Percentiles rank a stretch among this genome's conserved stretches.
Evolutionary conservation across 768 basidiomycete species (phyloP).

Genomic region (Heimioporus sp.): DNA sequence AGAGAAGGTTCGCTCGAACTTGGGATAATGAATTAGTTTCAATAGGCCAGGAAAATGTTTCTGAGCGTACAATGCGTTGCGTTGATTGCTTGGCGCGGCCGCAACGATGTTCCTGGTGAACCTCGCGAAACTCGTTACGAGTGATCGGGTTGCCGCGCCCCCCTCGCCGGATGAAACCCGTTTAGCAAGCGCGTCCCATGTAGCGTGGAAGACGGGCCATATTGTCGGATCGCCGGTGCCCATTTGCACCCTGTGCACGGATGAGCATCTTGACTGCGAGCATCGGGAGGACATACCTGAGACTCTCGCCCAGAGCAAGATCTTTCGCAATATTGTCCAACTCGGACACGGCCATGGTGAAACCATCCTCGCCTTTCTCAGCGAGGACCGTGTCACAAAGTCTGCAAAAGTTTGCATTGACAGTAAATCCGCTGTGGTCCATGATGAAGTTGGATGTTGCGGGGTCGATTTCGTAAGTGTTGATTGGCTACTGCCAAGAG

Average conservation of each 20-base stretch:
- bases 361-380: slow-evolving; percentile 19
- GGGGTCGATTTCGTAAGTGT: neutral
- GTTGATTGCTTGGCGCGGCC: slow-evolving; percentile 70
- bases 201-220: slow-evolving; percentile 52
- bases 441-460: neutral
- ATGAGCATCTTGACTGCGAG: neutral
- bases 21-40: slow-evolving; percentile 8
- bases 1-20: slow-evolving; percentile 75
- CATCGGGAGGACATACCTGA: slow-evolving; percentile 27
- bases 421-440: neutral
- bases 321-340: slow-evolving; percentile 52
- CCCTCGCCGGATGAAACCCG: slow-evolving; percentile 36
- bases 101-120: slow-evolving; percentile 87
- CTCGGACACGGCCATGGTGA: slow-evolving; percentile 20
- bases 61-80: slow-evolving; percentile 62
- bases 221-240: slow-evolving; percentile 42
- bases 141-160: slow-evolving; percentile 33
- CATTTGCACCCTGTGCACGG: slow-evolving; percentile 29
- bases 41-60: neutral
- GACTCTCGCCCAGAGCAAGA: slow-evolving; percentile 45
- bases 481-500: neutral
- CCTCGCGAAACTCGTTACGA: slow-evolving; percentile 58
- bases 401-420: slow-evolving; percentile 37
- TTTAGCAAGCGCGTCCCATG: slow-evolving; percentile 46
- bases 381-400: slow-evolving; percentile 43